Conservation (phyloP, 768 basidiomycete species). For the Suillus sp. region DNA sequence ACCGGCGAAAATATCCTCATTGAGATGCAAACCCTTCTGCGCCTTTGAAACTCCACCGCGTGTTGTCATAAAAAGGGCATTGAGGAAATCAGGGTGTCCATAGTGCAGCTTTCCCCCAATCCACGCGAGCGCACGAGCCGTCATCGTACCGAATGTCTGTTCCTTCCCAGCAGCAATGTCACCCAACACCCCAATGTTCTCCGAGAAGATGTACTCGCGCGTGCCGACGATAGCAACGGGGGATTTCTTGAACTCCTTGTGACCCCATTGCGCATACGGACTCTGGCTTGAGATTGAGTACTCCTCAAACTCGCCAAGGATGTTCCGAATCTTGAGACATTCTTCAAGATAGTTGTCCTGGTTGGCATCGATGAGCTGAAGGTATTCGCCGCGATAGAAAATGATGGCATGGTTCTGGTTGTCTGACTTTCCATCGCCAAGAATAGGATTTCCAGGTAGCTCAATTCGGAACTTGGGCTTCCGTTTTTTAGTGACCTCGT, state of each 20-base stretch:
- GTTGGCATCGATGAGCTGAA: constrained; percentile 99
- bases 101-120: constrained; percentile 99
- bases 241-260: constrained; percentile 86
- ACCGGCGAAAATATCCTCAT: constrained; percentile 99
- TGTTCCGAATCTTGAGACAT: constrained; percentile 97
- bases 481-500: constrained; percentile 84
- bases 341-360: constrained; percentile 99
- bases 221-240: constrained; percentile 99
- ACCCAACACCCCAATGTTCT: constrained; percentile 98
- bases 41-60: constrained; percentile 99
- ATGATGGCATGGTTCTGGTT: constrained; percentile 99
- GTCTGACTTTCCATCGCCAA: constrained; percentile 98
- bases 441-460: constrained; percentile 96
- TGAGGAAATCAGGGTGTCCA: constrained; percentile 99
- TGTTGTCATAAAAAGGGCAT: constrained; percentile 97
- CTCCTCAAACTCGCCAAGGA: constrained; percentile 97
- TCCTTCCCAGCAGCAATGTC: constrained; percentile 99
- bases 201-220: constrained; percentile 99
- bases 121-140: constrained; percentile 92
- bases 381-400: constrained; percentile 98
- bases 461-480: constrained; percentile 98
- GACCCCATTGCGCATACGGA: constrained; percentile 95
- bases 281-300: constrained; percentile 88
- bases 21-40: constrained; percentile 96
- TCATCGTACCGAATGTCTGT: constrained; percentile 99